Conservation (phyloP, 1,139 yeast genomes). For the Geotrichum candidum region DNA sequence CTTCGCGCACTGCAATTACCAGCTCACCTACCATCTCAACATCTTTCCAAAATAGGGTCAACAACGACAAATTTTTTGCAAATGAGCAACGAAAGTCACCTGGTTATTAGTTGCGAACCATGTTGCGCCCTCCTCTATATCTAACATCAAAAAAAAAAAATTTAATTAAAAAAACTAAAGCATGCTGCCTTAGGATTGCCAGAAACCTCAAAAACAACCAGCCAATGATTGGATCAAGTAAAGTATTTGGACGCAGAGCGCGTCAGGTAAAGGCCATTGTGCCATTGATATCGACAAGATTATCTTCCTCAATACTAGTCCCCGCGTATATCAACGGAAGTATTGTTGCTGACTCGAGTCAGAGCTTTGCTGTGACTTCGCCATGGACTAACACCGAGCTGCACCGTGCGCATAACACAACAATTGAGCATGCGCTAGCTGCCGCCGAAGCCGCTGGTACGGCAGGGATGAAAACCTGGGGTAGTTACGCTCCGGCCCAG, state of each 20-base stretch:
- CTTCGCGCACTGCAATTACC: no score
- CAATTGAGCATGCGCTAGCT: constrained; percentile 3
- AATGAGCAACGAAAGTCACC: no score
- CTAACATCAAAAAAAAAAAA: no score
- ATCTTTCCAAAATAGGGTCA: no score
- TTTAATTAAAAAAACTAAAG: no score
- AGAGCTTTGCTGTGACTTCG: constrained; percentile 6
- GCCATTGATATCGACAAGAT: not conserved
- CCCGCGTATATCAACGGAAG: constrained; percentile 10
- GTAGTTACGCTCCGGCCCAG: not conserved
- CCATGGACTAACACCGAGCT: constrained; percentile 7
- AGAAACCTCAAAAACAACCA: not conserved
- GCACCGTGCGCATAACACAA: constrained; percentile 3
- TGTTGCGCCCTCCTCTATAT: no score
- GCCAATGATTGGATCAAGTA: not conserved
- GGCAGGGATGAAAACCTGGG: constrained; percentile 4
- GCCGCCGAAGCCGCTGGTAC: constrained; percentile 12
- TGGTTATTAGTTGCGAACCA: no score
- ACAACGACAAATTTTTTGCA: no score
- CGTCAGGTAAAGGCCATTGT: not conserved
- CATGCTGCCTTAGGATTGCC: no score
- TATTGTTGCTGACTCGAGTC: not conserved
- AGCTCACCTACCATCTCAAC: no score
- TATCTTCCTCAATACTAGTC: not conserved
- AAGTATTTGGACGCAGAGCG: not conserved